A percentile compares a stretch with the other conserved stretches of the same genome.
Evolutionary conservation across 208 protist species (phyloP).

Genomic region (Crithidia expoeki): DNA sequence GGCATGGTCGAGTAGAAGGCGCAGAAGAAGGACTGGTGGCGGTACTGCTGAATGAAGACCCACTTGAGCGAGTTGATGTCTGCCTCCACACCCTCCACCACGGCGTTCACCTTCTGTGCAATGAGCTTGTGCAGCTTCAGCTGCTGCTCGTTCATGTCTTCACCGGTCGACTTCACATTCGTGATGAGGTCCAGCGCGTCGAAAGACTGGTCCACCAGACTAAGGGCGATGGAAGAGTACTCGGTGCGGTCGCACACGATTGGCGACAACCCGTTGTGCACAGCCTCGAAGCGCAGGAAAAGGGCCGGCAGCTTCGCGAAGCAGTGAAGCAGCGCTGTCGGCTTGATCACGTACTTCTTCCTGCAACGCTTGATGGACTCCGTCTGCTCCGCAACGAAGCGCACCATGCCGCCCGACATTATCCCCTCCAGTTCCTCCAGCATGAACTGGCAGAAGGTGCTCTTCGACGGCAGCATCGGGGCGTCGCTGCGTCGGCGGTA

Average conservation of each 20-base stretch:
- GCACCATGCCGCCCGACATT: constrained; percentile 61
- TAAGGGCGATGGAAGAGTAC: constrained; percentile 75
- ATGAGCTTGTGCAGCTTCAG: constrained; percentile 53
- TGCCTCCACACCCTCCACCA: constrained; percentile 54
- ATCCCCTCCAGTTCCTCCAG: constrained; percentile 65
- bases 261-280: constrained; percentile 66
- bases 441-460: constrained; percentile 70
- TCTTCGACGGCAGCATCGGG: constrained; percentile 47
- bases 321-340: constrained; percentile 80
- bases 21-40: constrained; percentile 91
- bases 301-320: constrained; percentile 83
- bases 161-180: constrained; percentile 47
- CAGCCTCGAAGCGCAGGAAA: constrained; percentile 70
- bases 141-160: constrained; percentile 41
- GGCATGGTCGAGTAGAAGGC: constrained; percentile 75
- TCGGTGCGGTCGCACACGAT: constrained; percentile 70
- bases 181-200: constrained; percentile 79
- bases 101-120: constrained; percentile 42
- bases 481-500: constrained; percentile 39
- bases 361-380: constrained; percentile 78
- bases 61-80: constrained; percentile 66
- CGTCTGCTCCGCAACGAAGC: constrained; percentile 84
- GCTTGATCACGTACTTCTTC: constrained; percentile 65
- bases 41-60: constrained; percentile 85
- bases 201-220: constrained; percentile 84